A percentile compares a stretch with the other conserved stretches of the same genome.
These are phyloP conservation scores for Trifolium fragiferum DNA, from an alignment of 306 rosid genomes.

Conservation along the genomic window DNA sequence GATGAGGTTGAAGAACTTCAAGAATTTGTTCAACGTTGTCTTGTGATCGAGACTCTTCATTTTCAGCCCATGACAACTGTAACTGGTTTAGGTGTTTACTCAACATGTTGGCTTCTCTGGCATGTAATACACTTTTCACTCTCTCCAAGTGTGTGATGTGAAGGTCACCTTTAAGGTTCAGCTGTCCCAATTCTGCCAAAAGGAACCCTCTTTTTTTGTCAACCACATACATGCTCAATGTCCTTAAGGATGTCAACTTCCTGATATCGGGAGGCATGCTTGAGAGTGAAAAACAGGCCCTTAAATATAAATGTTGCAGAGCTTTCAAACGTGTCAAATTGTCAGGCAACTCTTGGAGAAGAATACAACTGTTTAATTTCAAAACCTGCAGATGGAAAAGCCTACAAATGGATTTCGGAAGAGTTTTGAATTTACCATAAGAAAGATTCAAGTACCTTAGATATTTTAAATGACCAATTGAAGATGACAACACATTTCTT, in stretches of 20 bases:
- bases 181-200: slow-evolving; percentile 6
- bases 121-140: background rate
- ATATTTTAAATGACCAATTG: background rate
- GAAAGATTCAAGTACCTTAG: slow-evolving; percentile 24
- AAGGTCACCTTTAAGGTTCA: background rate
- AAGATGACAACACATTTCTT: background rate
- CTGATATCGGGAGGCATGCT: background rate
- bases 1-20: slow-evolving; percentile 16
- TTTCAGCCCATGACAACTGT: background rate
- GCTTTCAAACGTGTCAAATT: background rate
- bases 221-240: background rate
- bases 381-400: background rate
- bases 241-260: background rate
- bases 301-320: slow-evolving; percentile 1
- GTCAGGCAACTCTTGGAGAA: background rate
- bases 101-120: slow-evolving; percentile 1
- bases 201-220: background rate
- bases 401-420: background rate
- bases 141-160: background rate
- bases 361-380: background rate
- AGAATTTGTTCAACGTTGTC: slow-evolving; percentile 2
- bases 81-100: background rate
- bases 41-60: background rate
- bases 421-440: background rate
- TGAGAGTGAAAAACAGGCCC: background rate